These are phyloP conservation scores for Fusarium longipes DNA, from an alignment of 2,329 filamentous ascomycete species.

Conservation along the genomic window DNA sequence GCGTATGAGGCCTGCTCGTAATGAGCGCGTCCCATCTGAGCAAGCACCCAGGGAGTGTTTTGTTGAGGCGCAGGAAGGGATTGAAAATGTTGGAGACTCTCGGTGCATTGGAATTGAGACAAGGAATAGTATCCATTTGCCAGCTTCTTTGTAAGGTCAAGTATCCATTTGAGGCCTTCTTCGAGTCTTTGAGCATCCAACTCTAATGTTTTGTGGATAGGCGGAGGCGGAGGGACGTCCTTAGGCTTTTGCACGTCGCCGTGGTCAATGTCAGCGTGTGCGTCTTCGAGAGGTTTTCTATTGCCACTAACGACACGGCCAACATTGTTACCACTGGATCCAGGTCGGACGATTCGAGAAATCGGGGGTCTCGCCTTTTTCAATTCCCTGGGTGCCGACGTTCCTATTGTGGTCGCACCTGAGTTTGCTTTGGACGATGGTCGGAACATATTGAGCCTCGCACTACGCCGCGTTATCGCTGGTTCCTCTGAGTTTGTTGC, in stretches of 20 bases:
- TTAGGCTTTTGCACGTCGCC: slow-evolving; percentile 67
- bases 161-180: slow-evolving; percentile 79
- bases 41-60: slow-evolving; percentile 92
- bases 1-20: slow-evolving; percentile 90
- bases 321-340: slow-evolving; percentile 75
- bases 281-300: slow-evolving; percentile 77
- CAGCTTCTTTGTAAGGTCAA: slow-evolving; percentile 85
- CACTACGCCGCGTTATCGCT: slow-evolving; percentile 70
- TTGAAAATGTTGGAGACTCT: slow-evolving; percentile 79
- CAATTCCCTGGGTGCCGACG: slow-evolving; percentile 73
- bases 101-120: slow-evolving; percentile 80
- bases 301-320: slow-evolving; percentile 92
- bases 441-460: slow-evolving; percentile 75
- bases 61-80: slow-evolving; percentile 79
- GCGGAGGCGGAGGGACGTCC: slow-evolving; percentile 54
- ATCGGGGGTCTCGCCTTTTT: slow-evolving; percentile 85
- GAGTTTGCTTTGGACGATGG: slow-evolving; percentile 75
- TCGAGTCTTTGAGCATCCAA: slow-evolving; percentile 73
- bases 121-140: slow-evolving; percentile 83
- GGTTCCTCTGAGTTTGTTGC: slow-evolving; percentile 69
- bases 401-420: slow-evolving; percentile 65
- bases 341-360: slow-evolving; percentile 72
- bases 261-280: slow-evolving; percentile 75
- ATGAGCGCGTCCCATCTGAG: slow-evolving; percentile 88
- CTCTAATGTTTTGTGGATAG: slow-evolving; percentile 56